Evolutionary conservation across 495 filamentous ascomycete genomes (phyloP), one percentile per base, ranked within the genome.

Genomic region (Xylaria nigripes): DNA sequence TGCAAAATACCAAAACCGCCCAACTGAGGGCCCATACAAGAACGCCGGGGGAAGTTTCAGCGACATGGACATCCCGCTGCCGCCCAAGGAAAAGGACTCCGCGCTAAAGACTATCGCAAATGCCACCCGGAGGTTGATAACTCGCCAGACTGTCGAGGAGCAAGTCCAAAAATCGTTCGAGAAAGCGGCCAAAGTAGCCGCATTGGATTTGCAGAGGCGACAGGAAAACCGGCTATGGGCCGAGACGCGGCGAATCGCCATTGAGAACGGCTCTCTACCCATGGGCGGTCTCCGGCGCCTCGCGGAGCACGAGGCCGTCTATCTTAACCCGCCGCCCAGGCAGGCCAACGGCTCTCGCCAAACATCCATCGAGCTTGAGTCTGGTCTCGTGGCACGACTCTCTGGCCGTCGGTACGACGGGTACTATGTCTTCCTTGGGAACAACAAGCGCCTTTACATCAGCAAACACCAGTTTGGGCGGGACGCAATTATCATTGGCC

Each of bases 381-480:
- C 36, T 0, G 54, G 46, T 0, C 27, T 62, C 6, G 46, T 48
- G 13, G 46, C 46, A 16, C 46, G 46, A 1, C 6, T 48, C 10
- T 38, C 46, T 1, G 46, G 46, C 10, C 16, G 1, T 15, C 13
- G 15, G 18, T 4, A 15, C 2, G n/a, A 18, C 3, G 46, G 18
- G 3, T 0, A 1, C 7, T 64, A 44, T 15, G 43, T 50, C 16
- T 64, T 62, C 48, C 54, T 64, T 0, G 51, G 48, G 0, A 0
- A n/a, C 2, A 22, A 51, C 24, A 44, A 49, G 22, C 12, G 10
- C 54, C 50, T 48, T 6, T 64, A 54, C 18, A 10, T 12, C 12
- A 24, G 59, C 21, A 1, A 2, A 1, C 2, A 62, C 8, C 6
- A 16, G 8, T 16, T 41, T 5, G 61, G 56, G 8, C 7, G 18